These are phyloP conservation scores for Pinus taeda DNA, from an alignment of 75 land plant species.

Conservation along the genomic window DNA sequence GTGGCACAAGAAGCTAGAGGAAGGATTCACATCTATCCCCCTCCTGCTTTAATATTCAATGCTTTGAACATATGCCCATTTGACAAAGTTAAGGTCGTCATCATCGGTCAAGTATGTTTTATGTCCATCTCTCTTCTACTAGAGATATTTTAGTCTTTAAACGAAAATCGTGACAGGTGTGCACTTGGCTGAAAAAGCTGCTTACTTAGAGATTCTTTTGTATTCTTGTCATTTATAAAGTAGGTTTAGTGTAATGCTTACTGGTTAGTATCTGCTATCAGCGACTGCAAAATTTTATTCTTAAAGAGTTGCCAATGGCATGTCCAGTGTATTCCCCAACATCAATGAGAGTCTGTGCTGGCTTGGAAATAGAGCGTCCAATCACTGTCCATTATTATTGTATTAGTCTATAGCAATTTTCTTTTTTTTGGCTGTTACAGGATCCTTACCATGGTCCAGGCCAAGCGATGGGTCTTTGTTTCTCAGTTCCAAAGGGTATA, in stretches of 20 bases:
- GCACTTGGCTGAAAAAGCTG: no score
- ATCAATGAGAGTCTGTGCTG: not conserved
- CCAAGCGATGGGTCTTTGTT: conserved; percentile 97
- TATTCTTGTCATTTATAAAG: not conserved
- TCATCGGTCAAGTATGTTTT: conserved; percentile 80
- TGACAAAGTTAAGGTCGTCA: conserved; percentile 77
- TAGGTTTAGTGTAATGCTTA: not conserved
- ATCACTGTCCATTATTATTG: not conserved
- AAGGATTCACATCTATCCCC: conserved; percentile 72
- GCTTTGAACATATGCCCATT: conserved; percentile 88
- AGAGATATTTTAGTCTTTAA: not conserved
- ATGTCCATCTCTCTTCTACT: not conserved
- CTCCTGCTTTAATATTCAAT: conserved; percentile 71
- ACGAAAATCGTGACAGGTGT: not conserved
- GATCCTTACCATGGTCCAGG: conserved; percentile 99
- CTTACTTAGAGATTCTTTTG: no score
- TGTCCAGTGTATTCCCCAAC: not conserved
- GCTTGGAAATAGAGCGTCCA: not conserved
- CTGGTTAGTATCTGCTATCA: not conserved
- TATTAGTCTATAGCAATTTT: not conserved
- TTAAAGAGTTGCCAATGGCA: not conserved
- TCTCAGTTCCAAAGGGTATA: conserved; percentile 93
- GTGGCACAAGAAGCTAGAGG: conserved; percentile 66
- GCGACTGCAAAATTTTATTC: no score
- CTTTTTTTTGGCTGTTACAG: conserved; percentile 22